These are phyloP conservation scores for Penicillium sp. DNA, from an alignment of 2,329 filamentous ascomycete species.

Conservation along the genomic window DNA sequence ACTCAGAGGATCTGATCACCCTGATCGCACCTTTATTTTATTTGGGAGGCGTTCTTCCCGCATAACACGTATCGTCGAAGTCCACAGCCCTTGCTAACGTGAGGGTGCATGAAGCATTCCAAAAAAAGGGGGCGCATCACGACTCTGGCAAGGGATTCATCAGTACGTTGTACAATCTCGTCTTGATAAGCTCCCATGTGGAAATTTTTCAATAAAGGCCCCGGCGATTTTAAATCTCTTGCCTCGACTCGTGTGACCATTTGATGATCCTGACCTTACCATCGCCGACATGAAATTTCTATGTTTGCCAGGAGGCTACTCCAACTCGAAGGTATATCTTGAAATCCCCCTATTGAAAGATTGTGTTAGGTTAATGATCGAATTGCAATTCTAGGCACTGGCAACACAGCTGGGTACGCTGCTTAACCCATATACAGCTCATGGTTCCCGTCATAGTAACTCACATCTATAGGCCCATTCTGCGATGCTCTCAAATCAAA, in stretches of 20 bases:
- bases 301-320: conserved; percentile 22
- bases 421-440: background rate
- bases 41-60: background rate
- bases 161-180: too few species aligned
- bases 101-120: conserved; percentile 25
- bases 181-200: conserved; percentile 4
- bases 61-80: background rate
- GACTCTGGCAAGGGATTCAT: conserved; percentile 8
- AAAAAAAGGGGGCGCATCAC: conserved; percentile 10
- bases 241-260: background rate
- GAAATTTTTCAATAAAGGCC: background rate
- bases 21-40: background rate
- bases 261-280: background rate
- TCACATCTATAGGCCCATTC: conserved; percentile 13
- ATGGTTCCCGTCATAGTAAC: background rate
- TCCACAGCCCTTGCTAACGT: conserved; percentile 21
- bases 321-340: conserved; percentile 19
- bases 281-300: conserved; percentile 22
- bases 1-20: background rate
- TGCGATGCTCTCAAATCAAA: conserved; percentile 14
- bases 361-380: background rate
- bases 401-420: conserved; percentile 19
- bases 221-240: background rate
- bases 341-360: background rate
- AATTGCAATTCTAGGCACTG: conserved; percentile 9